Base-by-base conservation (phyloP, 2,329 filamentous ascomycete genomes). In the Parasarocladium wereldwijsianum region DNA sequence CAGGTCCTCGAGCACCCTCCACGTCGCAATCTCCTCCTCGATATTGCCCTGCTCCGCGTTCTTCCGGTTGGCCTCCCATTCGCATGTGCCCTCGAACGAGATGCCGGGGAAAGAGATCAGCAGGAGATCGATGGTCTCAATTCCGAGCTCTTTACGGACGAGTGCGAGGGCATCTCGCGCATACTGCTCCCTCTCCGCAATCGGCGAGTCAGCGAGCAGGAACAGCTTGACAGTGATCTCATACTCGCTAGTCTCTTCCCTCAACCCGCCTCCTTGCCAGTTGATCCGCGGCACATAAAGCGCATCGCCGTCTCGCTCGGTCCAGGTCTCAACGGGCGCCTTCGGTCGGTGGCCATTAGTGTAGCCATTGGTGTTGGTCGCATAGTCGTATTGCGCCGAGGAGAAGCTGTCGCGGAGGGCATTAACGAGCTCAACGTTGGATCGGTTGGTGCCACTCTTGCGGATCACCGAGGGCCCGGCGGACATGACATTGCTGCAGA, bases 191-290 rank as follows among this genome's bases (percentile, higher is more conserved):
- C 87, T 72, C 39, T 73, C 58, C 12, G 65, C 63, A 2, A 70
- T 57, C 8, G 76, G 64, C 31, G 82, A 70, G 12, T 69, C 70
- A 2, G 84, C 79, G 17, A 96, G 66, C 54, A 90, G 92, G 62
- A 98, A 98, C 14, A 98, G 58, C 57, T 98, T 98, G 36, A 90
- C 77, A 1, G 87, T 94, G 45, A 94, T 85, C 48, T 94, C 85
- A 59, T 98, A 98, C 41, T 85, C 76, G 35, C 69, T 64, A 16
- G 78, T 64, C 41, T 93, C 85, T 48, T 98, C 90, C 18, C 72
- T 64, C 26, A 98, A 61, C 0, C 79, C 78, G 4, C 71, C 72
- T 17, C 68, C 58, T 9, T 70, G 61, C 62, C 78, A 81, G 51
- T 84, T 72, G 48, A 87, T 72, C 23, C 77, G 69, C 26, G 87